Evolutionary conservation across 495 filamentous ascomycete genomes (phyloP), one percentile per base, ranked within the genome.

Genomic region (Thermothielavioides terrestris): DNA sequence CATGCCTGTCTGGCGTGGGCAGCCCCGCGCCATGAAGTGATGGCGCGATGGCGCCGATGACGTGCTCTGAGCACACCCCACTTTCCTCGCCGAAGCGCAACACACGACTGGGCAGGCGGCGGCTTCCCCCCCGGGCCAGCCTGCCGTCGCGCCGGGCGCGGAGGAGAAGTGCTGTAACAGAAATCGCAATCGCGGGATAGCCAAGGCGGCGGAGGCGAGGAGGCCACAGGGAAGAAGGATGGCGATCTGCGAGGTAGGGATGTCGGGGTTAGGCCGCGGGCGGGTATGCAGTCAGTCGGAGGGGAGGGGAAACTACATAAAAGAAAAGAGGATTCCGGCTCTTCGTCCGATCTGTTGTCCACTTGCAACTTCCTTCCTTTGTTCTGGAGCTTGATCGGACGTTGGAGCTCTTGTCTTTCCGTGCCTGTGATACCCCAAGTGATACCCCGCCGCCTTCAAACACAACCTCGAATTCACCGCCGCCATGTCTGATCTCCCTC

Each of bases 401-500:
- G 23, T 5, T 20, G 26, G 11, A n/a, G 11, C n/a, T 9, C n/a
- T 26, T 49, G 23, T 10, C 26, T 37, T 42, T 18, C 23, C 15
- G 42, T n/a, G 4, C 31, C 41, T 41, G 21, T 46, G 30, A 38
- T 42, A 54, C 42, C 48, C 49, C 42, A 18, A n/a, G 32, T 53
- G 37, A 42, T 47, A 51, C 40, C 41, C 52, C 23, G 38, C 21
- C 12, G 18, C 18, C 26, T 42, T 37, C 6, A 8, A 6, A 37
- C 27, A 28, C 15, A n/a, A 21, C 10, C 37, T n/a, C n/a, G n/a
- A n/a, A 36, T 23, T 23, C 52, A 4, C 25, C 31, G 32, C 28
- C 40, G 49, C 36, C 53, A 70, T 70, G 67, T 44, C 66, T 25
- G 67, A 69, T 37, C 57, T 70, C 26, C 65, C 65, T 63, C 68